A percentile compares a stretch with the other conserved stretches of the same genome.
These are phyloP conservation scores for Annulohypoxylon nitens DNA, from an alignment of 495 filamentous ascomycete species.

Conservation along the genomic window DNA sequence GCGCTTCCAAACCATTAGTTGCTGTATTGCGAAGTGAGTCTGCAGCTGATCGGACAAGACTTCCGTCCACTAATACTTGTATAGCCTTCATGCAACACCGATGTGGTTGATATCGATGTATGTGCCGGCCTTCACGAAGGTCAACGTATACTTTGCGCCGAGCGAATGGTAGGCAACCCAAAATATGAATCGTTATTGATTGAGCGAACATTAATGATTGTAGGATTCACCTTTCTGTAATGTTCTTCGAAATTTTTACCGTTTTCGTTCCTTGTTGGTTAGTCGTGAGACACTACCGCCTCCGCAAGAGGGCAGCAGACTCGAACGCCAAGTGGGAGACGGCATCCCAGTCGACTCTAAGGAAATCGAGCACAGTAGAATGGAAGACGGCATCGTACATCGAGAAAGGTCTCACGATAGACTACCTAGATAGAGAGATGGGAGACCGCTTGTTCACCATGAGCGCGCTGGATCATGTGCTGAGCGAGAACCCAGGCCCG, in stretches of 20 bases:
- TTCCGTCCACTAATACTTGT: slow-evolving; percentile 16
- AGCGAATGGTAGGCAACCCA: slow-evolving; percentile 66
- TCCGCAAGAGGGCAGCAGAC: slow-evolving; percentile 52
- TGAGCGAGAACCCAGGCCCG: slow-evolving; percentile 62
- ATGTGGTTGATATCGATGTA: slow-evolving; percentile 75
- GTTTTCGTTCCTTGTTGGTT: slow-evolving; percentile 67
- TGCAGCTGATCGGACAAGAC: not conserved
- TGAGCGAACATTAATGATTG: slow-evolving; percentile 7
- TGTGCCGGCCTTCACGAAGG: slow-evolving; percentile 64
- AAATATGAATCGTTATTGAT: not conserved
- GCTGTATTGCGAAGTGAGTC: slow-evolving; percentile 67
- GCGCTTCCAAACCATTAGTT: slow-evolving; percentile 74
- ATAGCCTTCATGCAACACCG: slow-evolving; percentile 72
- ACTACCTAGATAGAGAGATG: slow-evolving; percentile 49
- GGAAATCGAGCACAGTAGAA: slow-evolving; percentile 45
- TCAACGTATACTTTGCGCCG: slow-evolving; percentile 68
- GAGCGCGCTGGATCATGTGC: slow-evolving; percentile 67
- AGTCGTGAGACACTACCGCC: slow-evolving; percentile 57
- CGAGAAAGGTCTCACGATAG: slow-evolving; percentile 53
- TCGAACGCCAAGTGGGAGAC: slow-evolving; percentile 42
- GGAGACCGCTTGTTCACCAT: slow-evolving; percentile 62
- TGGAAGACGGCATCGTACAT: slow-evolving; percentile 44
- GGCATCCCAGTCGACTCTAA: slow-evolving; percentile 32
- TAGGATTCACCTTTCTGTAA: slow-evolving; percentile 68
- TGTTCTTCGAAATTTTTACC: slow-evolving; percentile 66